Base-by-base conservation (phyloP, 164 flowering plant genomes). In the Magnolia changhungtana region DNA sequence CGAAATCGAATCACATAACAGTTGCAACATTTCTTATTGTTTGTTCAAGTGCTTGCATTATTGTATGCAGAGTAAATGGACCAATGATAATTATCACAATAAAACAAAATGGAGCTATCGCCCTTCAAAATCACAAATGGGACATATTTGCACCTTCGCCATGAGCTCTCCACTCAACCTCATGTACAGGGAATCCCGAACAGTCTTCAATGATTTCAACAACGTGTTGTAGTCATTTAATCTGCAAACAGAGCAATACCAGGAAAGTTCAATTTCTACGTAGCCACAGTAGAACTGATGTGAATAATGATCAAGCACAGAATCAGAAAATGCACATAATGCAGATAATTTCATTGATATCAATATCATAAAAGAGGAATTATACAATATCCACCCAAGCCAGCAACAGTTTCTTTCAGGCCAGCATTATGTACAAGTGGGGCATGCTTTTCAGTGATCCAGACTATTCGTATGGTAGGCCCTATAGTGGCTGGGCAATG, bases 141-240 rank as follows among this genome's bases (percentile, higher is more conserved):
- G 18, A 55, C 61, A 11, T 55, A 18, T 23, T 14, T 78, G 55
- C 83, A 96, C 99, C 99, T 93, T 94, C 18, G 89, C 88, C 11
- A 86, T 87, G 19, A 96, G 94, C 72, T 85, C 84, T 50, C 86
- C 89, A 67, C 83, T 90, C 83, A 96, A 81, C 79, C 84, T 87
- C 23, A 79, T 75, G 79, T 88, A 89, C 74, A 89, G 78, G 4
- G 80, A 71, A 79, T 92, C 96, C 23, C 96, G 92, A 52, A 83
- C 86, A 77, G 76, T 83, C 86, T 86, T 91, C 80, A 88, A 72
- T 27, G 89, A 81, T 77, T 86, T 93, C 86, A 94, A 76, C 23
- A 81, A 79, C 23, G 75, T 61, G 50, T 80, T 80, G 74, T 91
- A 90, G 68, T 92, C 94, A 84, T 85, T 89, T 78, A 93, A 84